Evolutionary conservation across 2,329 filamentous ascomycete species (phyloP), one percentile per base, ranked within the genome.

Genomic region (Herpotrichia juniperi): DNA sequence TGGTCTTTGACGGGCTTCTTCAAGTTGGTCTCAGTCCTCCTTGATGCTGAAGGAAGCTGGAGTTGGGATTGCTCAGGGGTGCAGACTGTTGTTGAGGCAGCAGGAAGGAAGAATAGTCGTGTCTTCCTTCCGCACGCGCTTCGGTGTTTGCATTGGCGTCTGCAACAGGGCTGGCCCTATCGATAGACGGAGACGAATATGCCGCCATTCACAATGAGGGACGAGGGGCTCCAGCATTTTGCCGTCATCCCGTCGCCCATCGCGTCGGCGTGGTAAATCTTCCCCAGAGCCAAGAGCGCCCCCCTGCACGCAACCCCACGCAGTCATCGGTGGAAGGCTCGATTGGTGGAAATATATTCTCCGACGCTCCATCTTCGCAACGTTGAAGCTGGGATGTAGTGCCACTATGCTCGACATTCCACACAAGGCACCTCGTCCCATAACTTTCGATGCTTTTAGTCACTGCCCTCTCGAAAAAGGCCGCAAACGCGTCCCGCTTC

Each of bases 381-480:
- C 58, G 39, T 51, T 48, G 43, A 57, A 42, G 46, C 17, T 39
- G 30, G 50, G 39, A 45, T 59, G 63, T 59, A 52, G 61, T 59
- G 60, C 58, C 53, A 65, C 64, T 44, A 58, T 57, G 53, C 51
- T 57, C 53, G 50, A 62, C 64, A 56, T 62, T 58, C 59, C 53
- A 49, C 48, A 50, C 42, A 50, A 48, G 46, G 57, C 53, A 57
- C 54, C 49, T 51, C 56, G 50, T 57, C 53, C 65, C 59, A 57
- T 56, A 54, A 56, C 51, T 57, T 48, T 43, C 55, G 61, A 66
- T 63, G 42, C 55, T 61, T 61, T 73, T 73, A 73, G 69, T 73
- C 69, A 72, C 64, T 57, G 12, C 58, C 55, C 42, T 50, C 64
- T 55, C 53, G 65, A 68, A 58, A 70, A 68, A 32, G 64, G 57